These are phyloP conservation scores for Hypoxylon sp. DNA, from an alignment of 2,329 filamentous ascomycete genomes.

Conservation along the genomic window DNA sequence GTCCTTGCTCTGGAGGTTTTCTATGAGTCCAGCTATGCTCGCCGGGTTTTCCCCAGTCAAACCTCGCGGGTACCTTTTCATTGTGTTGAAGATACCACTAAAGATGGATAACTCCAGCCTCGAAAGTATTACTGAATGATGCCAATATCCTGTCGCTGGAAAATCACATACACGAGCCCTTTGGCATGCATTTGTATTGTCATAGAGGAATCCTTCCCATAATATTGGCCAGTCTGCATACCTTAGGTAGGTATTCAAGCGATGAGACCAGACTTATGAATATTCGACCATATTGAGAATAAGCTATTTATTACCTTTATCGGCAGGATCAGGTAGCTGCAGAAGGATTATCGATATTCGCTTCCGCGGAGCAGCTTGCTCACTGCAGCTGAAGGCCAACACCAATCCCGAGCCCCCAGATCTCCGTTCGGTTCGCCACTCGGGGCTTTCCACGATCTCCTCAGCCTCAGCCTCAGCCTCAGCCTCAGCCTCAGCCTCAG, in stretches of 20 bases:
- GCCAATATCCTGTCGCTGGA: no score
- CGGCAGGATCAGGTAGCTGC: conserved; percentile 15
- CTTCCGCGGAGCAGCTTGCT: conserved; percentile 14
- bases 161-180: conserved; percentile 16
- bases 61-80: no score
- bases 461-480: conserved; percentile 32
- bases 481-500: conserved; percentile 30
- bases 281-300: conserved; percentile 18
- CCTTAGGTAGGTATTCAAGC: conserved; percentile 12
- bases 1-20: background rate
- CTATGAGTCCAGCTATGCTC: background rate
- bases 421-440: conserved; percentile 26
- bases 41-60: background rate
- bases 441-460: conserved; percentile 24
- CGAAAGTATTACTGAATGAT: no score
- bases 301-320: conserved; percentile 36
- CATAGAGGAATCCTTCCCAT: conserved; percentile 13
- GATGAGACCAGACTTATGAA: conserved; percentile 4
- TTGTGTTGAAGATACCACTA: background rate
- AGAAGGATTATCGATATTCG: conserved; percentile 9
- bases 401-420: conserved; percentile 26
- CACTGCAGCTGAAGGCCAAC: background rate
- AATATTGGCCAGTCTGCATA: conserved; percentile 5
- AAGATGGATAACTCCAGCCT: no score
- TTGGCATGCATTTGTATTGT: conserved; percentile 16